Percentiles rank a stretch among this genome's conserved stretches.
phyloP scores from a whole-genome alignment of 306 rosid genomes.

The Malus sylvestris region DNA sequence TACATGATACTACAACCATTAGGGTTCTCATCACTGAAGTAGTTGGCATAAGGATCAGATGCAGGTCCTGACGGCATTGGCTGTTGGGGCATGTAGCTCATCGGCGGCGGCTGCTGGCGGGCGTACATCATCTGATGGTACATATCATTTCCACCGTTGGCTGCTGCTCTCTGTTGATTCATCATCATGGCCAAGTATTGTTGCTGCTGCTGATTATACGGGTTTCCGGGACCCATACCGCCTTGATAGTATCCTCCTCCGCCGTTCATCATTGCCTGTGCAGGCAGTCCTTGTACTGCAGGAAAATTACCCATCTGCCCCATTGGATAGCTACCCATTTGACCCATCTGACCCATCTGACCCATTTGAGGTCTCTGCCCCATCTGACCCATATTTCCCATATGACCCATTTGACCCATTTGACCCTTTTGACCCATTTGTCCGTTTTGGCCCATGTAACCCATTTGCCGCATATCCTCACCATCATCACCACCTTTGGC shows the following conservation, averaged over 20 bases:
- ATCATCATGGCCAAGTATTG: slow-evolving; percentile 85
- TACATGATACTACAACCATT: slow-evolving; percentile 81
- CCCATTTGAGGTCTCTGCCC: neutral
- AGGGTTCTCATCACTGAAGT: slow-evolving; percentile 79
- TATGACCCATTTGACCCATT: neutral
- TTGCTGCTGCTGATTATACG: slow-evolving; percentile 30
- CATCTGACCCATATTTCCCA: neutral
- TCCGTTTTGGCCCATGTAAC: neutral
- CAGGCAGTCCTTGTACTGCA: slow-evolving; percentile 83
- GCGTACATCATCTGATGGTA: slow-evolving; percentile 74
- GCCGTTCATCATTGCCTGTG: slow-evolving; percentile 45
- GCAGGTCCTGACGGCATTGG: slow-evolving; percentile 39
- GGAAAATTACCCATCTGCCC: slow-evolving; percentile 49
- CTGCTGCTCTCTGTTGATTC: slow-evolving; percentile 53
- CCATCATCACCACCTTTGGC: slow-evolving; percentile 10
- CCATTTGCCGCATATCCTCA: neutral
- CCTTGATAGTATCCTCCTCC: slow-evolving; percentile 67
- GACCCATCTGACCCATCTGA: neutral
- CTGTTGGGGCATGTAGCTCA: slow-evolving; percentile 35
- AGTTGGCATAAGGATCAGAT: slow-evolving; percentile 49
- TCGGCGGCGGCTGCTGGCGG: slow-evolving; percentile 23
- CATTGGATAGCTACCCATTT: slow-evolving; percentile 26
- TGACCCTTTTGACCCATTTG: neutral
- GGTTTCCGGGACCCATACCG: slow-evolving; percentile 22
- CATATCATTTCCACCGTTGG: slow-evolving; percentile 37